Percentiles rank a stretch among this genome's conserved stretches.
Conservation (phyloP, 768 basidiomycete species). For the Kwoniella heveanensis region DNA sequence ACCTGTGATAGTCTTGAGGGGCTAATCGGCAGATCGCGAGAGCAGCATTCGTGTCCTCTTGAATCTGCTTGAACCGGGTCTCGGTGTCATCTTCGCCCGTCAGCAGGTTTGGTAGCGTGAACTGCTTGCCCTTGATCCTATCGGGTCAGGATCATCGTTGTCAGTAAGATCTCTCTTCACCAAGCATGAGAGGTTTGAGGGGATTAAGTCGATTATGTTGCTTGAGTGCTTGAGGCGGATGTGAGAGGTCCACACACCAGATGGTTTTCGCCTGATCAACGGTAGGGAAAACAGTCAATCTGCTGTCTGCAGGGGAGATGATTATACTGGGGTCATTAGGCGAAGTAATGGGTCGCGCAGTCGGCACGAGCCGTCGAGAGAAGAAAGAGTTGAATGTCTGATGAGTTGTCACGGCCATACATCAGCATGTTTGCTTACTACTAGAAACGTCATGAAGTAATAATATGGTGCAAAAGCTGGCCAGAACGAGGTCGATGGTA, state of each 20-base stretch:
- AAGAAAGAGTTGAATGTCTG: constrained; percentile 79
- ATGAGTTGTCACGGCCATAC: background rate
- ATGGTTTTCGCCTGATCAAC: constrained; percentile 66
- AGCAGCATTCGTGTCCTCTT: constrained; percentile 38
- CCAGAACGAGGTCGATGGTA: no score
- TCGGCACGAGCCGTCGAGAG: constrained; percentile 64
- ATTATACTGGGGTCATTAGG: constrained; percentile 62
- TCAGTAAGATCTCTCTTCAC: no score
- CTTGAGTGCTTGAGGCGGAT: no score
- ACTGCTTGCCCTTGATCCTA: constrained; percentile 70
- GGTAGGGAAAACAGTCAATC: constrained; percentile 69
- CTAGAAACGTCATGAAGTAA: no score
- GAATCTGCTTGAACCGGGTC: constrained; percentile 58
- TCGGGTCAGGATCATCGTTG: no score
- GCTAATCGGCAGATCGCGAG: constrained; percentile 76
- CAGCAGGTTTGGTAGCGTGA: constrained; percentile 68
- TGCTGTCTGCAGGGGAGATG: constrained; percentile 71
- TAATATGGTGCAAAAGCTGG: no score
- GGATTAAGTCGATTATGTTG: no score
- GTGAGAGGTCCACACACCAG: no score
- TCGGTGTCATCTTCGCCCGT: constrained; percentile 55
- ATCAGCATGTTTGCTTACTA: background rate
- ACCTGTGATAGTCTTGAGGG: constrained; percentile 79
- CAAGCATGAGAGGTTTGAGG: no score
- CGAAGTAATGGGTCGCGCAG: constrained; percentile 66